Percentiles rank a stretch among this genome's conserved stretches.
Conservation (phyloP, 2,329 filamentous ascomycete genomes). For the Epichloe sp. region DNA sequence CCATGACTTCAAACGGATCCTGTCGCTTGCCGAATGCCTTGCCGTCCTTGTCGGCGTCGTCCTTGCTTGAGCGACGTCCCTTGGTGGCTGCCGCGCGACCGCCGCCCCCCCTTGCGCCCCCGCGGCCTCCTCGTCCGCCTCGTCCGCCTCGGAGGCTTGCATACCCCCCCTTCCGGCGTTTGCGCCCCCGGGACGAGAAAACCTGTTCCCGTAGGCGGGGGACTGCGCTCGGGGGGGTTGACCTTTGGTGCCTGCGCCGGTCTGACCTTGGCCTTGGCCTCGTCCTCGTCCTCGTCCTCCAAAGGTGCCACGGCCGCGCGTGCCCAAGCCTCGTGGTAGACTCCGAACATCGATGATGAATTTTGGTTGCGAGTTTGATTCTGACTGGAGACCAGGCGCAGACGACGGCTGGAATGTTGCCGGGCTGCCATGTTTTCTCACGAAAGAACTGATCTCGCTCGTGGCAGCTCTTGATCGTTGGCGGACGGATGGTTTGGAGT, state of each 20-base stretch:
- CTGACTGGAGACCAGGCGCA: not conserved
- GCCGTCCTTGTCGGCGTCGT: constrained; percentile 12
- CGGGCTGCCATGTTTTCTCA: constrained; percentile 10
- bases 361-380: constrained; percentile 14
- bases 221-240: constrained; percentile 4
- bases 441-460: constrained; percentile 20
- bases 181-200: constrained; percentile 6
- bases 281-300: constrained; percentile 10
- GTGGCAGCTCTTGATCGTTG: constrained; percentile 22
- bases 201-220: constrained; percentile 8
- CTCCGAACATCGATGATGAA: constrained; percentile 25
- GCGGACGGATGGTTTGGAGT: constrained; percentile 11
- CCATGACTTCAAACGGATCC: constrained; percentile 15
- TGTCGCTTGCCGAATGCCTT: constrained; percentile 10
- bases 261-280: constrained; percentile 4
- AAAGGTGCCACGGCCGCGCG: constrained; percentile 15
- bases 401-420: not conserved
- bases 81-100: constrained; percentile 8
- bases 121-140: constrained; percentile 10
- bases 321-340: constrained; percentile 18
- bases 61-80: constrained; percentile 12
- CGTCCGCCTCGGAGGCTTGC: constrained; percentile 8
- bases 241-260: not conserved
- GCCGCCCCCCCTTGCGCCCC: constrained; percentile 3
- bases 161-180: constrained; percentile 1